A percentile compares a stretch with the other conserved stretches of the same genome.
Evolutionary conservation across 495 filamentous ascomycete genomes (phyloP).

Genomic region (Astrothelium macrocarpum): DNA sequence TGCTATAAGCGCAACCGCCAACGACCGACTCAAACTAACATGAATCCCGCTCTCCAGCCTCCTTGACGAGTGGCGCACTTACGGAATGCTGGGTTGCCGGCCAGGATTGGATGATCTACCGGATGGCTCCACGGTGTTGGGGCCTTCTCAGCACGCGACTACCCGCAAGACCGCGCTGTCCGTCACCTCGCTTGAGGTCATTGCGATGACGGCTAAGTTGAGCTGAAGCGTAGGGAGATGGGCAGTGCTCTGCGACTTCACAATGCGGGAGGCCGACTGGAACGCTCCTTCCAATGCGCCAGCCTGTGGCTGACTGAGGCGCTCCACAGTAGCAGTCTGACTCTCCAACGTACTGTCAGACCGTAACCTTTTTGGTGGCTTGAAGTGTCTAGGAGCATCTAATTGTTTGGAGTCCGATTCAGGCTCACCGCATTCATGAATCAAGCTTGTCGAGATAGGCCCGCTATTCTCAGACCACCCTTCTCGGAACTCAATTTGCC

Average conservation of each 20-base stretch:
- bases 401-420: not conserved
- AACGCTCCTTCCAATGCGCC: not conserved
- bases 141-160: not conserved
- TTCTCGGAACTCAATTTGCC: not conserved
- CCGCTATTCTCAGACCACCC: not conserved
- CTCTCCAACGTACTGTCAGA: not conserved
- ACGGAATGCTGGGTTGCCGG: not conserved
- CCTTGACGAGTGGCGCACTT: not conserved
- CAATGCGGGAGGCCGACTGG: not conserved
- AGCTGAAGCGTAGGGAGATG: not conserved
- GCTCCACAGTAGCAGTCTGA: not conserved
- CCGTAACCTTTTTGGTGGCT: slow-evolving; percentile 1
- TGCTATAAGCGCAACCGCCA: slow-evolving; percentile 1
- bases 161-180: not conserved
- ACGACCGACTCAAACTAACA: not conserved
- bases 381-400: not conserved
- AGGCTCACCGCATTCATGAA: not conserved
- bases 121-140: not conserved
- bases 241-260: not conserved
- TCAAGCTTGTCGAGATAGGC: not conserved
- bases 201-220: not conserved
- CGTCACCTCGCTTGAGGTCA: not conserved
- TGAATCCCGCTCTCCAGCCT: not conserved
- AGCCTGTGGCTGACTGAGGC: slow-evolving; percentile 3
- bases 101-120: not conserved